Evolutionary conservation across 2,329 filamentous ascomycete genomes (phyloP).

Genomic region (Sporothrix pallida): DNA sequence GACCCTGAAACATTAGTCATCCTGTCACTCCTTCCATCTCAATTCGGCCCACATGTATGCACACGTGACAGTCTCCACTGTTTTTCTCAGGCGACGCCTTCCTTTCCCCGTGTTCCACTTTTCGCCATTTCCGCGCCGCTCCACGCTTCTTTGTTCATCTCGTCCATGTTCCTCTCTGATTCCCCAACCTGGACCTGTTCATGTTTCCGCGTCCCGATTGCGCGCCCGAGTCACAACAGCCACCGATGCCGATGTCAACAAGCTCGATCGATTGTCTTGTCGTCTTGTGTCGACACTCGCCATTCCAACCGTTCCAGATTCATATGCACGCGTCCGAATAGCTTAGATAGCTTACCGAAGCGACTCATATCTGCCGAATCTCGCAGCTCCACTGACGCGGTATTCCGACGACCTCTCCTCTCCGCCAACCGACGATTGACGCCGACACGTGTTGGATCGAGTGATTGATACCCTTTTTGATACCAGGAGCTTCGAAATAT

Average conservation of each 20-base stretch:
- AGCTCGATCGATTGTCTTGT: not conserved
- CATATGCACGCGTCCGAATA: not conserved
- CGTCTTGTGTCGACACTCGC: not conserved
- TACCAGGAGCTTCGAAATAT: not conserved
- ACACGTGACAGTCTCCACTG: conserved; percentile 3
- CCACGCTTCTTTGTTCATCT: conserved; percentile 13
- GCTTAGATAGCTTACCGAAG: conserved; percentile 1
- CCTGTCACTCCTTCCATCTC: too few relatives aligned
- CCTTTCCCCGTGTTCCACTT: conserved; percentile 25
- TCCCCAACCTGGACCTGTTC: not conserved
- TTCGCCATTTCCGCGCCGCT: conserved; percentile 23
- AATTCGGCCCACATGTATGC: too few relatives aligned
- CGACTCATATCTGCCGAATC: not conserved
- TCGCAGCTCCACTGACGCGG: conserved; percentile 13
- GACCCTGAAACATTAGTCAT: not conserved
- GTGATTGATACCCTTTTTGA: not conserved
- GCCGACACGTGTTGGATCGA: too few relatives aligned
- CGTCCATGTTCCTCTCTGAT: not conserved
- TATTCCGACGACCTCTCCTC: conserved; percentile 9
- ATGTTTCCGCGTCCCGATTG: not conserved
- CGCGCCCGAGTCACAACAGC: conserved; percentile 7
- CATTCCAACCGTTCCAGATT: not conserved
- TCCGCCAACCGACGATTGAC: not conserved
- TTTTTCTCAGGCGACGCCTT: not conserved
- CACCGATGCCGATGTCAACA: not conserved